These are phyloP conservation scores for Penicillium paradoxum DNA, from an alignment of 495 filamentous ascomycete species.

Conservation along the genomic window DNA sequence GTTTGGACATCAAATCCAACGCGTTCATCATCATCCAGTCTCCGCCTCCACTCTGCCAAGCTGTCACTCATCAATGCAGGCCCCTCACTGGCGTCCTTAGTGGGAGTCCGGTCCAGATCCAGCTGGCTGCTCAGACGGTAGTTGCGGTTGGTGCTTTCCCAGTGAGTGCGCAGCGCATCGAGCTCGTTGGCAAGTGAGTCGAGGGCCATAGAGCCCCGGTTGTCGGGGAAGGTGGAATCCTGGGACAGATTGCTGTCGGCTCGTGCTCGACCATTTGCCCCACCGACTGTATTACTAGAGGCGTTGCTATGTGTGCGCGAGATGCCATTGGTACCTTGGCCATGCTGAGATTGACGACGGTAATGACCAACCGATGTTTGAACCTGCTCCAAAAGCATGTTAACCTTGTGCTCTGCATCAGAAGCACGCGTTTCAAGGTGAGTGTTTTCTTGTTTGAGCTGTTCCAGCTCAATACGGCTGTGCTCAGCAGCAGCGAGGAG, in stretches of 20 bases:
- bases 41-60: conserved; percentile 68
- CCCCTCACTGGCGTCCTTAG: conserved; percentile 47
- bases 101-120: conserved; percentile 70
- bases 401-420: conserved; percentile 90
- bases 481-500: conserved; percentile 51
- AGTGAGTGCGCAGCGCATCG: conserved; percentile 80
- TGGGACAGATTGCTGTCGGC: conserved; percentile 46
- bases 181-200: conserved; percentile 90
- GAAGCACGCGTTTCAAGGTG: conserved; percentile 73
- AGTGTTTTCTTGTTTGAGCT: conserved; percentile 74
- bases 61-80: conserved; percentile 55
- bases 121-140: conserved; percentile 82
- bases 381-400: conserved; percentile 87
- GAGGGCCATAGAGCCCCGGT: conserved; percentile 77
- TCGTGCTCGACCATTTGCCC: conserved; percentile 25
- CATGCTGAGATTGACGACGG: conserved; percentile 68
- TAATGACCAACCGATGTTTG: conserved; percentile 92
- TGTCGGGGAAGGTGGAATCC: conserved; percentile 59
- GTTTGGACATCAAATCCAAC: conserved; percentile 24
- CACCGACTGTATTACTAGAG: conserved; percentile 36
- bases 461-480: conserved; percentile 66
- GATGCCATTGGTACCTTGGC: conserved; percentile 36
- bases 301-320: conserved; percentile 43
- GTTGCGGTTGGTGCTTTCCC: conserved; percentile 93
- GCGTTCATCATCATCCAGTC: conserved; percentile 61